These are phyloP conservation scores for Russula sp. DNA, from an alignment of 768 basidiomycete genomes.

Conservation along the genomic window DNA sequence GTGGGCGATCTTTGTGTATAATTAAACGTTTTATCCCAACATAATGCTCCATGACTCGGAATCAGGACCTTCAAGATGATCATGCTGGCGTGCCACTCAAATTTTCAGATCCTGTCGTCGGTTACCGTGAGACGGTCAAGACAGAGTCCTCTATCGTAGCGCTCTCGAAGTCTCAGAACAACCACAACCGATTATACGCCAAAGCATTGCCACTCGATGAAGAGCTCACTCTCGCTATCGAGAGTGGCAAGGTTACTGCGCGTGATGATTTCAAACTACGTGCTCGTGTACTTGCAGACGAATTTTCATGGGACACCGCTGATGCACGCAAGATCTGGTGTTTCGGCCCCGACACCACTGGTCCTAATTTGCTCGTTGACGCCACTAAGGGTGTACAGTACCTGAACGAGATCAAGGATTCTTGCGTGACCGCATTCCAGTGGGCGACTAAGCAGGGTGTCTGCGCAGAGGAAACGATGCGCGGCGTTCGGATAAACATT, in stretches of 20 bases:
- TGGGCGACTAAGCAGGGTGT: constrained; percentile 99
- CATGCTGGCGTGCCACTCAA: constrained; percentile 99
- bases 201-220: constrained; percentile 94
- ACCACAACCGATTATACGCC: constrained; percentile 97
- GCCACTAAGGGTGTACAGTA: constrained; percentile 99
- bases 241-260: constrained; percentile 75
- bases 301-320: constrained; percentile 97
- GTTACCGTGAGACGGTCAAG: constrained; percentile 96
- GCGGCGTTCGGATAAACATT: constrained; percentile 94
- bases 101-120: constrained; percentile 96
- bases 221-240: constrained; percentile 91
- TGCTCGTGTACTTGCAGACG: constrained; percentile 93
- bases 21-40: constrained; percentile 8
- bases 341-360: constrained; percentile 98
- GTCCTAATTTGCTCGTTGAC: constrained; percentile 95
- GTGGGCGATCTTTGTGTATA: constrained; percentile 38
- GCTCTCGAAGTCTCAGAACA: constrained; percentile 99
- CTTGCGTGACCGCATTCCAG: constrained; percentile 98
- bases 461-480: constrained; percentile 96
- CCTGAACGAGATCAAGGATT: constrained; percentile 99
- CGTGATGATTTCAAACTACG: constrained; percentile 98
- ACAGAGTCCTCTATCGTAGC: constrained; percentile 94
- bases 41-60: neutral
- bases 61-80: constrained; percentile 96
- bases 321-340: constrained; percentile 99